Base-by-base conservation (phyloP, 192 early-diverging fungal genomes). In the Lobosporangium transversale region DNA sequence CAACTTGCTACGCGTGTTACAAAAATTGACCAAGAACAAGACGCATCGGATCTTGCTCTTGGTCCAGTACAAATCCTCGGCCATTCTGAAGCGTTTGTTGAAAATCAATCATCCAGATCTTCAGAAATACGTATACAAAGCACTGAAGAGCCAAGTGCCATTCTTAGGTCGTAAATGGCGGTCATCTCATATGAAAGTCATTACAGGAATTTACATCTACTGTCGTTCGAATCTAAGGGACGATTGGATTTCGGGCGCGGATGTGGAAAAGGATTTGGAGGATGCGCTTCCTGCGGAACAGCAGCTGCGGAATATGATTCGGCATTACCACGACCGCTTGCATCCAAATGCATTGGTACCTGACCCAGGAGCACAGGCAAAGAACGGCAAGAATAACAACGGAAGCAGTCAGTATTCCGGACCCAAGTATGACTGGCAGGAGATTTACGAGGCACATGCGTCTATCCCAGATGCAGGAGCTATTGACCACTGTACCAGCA, bases 81-180 rank as follows among this genome's bases (percentile, higher is more conserved):
- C 92, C 2, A 90, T 95, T 23, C 63, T 95, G 24, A 95, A 94
- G 66, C 68, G 91, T 33, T 78, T 94, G 4, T 55, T 94, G 3
- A 94, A 91, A 71, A 87, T 95, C 11, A 81, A 87, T 7, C 86
- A 91, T 69, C 80, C 84, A 8, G 80, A 80, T 17, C 60, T 93
- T 6, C 89, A 91, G 33, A 63, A 92, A 3, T 93, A 92, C 53
- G 89, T 91, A 4, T 83, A 94, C 24, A 95, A 95, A 62, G 80
- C 93, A 14, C 78, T 95, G 17, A 94, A 94, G 66, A 89, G 83
- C 49, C 94, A 95, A 68, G 83, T 93, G 0, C 90, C 91, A 0
- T 93, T 85, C 65, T 58, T 95, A 4, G 94, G 94, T 35, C 85
- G 86, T 31, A 93, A 92, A 63, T 95, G 94, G 94, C 83, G 92